Percentiles rank a stretch among this genome's conserved stretches.
Conservation (phyloP, 164 flowering plant species). For the Magnolia officinalis region DNA sequence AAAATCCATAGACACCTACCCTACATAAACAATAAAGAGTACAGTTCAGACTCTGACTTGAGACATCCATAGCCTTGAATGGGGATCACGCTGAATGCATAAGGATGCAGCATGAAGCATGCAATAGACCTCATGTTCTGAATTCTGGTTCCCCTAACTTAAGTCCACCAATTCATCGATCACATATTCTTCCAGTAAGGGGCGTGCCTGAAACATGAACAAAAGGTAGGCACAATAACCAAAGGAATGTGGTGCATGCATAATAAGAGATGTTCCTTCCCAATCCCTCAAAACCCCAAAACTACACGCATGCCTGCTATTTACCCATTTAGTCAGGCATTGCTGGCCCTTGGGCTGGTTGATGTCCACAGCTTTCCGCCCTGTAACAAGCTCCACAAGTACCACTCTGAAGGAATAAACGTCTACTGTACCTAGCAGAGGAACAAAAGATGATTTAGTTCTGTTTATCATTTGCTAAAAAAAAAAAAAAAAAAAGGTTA, state of each 20-base stretch:
- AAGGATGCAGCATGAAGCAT: slow-evolving; percentile 81
- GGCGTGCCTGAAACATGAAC: slow-evolving; percentile 71
- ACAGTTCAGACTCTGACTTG: slow-evolving; percentile 47
- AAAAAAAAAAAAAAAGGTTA: neutral
- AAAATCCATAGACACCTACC: neutral
- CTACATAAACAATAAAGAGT: too few relatives aligned
- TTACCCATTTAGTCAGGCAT: too few relatives aligned
- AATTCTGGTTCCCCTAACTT: slow-evolving; percentile 37
- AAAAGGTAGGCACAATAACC: too few relatives aligned
- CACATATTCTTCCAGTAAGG: slow-evolving; percentile 58
- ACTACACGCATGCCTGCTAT: too few relatives aligned
- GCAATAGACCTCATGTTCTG: slow-evolving; percentile 51
- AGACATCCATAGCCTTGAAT: slow-evolving; percentile 87
- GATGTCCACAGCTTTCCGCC: too few relatives aligned
- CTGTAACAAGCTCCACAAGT: too few relatives aligned
- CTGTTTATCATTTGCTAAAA: neutral
- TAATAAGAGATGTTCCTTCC: too few relatives aligned
- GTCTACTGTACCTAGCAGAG: slow-evolving; percentile 60
- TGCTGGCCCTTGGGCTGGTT: too few relatives aligned
- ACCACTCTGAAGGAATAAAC: too few relatives aligned
- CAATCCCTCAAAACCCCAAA: too few relatives aligned
- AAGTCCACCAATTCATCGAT: slow-evolving; percentile 74
- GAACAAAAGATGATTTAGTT: neutral
- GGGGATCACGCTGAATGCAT: slow-evolving; percentile 77
- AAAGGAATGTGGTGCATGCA: too few relatives aligned